Conservation (phyloP, 139 green algal species). For the Chlamydomonas sphaeroides region DNA sequence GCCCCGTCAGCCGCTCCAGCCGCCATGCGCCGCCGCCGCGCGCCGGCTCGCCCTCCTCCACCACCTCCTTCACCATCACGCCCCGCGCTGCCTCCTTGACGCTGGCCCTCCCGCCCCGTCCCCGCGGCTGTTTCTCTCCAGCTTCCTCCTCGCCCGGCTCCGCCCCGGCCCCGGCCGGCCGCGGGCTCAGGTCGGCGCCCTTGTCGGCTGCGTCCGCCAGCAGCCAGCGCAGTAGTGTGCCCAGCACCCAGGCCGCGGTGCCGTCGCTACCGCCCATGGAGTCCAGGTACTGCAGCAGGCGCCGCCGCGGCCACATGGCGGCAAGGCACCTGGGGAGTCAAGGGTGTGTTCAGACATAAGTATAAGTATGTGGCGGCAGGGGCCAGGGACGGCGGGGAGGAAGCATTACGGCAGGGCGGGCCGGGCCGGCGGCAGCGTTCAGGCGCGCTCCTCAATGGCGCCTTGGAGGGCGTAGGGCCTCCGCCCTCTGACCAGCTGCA, state of each 20-base stretch:
- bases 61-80: neutral
- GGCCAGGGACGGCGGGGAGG: too few species aligned
- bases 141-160: too few species aligned
- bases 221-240: conserved; percentile 40
- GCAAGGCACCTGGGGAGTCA: conserved; percentile 32
- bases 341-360: neutral
- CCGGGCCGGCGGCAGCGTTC: too few species aligned
- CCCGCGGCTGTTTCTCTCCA: neutral
- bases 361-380: too few species aligned
- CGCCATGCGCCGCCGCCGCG: neutral
- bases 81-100: neutral
- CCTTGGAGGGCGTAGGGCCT: too few species aligned
- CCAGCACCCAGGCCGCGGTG: conserved; percentile 24
- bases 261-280: neutral
- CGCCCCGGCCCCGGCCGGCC: too few species aligned
- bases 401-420: too few species aligned
- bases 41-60: neutral
- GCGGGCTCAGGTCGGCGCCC: neutral
- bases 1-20: neutral
- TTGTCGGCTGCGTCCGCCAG: conserved; percentile 34
- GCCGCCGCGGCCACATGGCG: conserved; percentile 43
- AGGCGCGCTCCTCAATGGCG: too few species aligned
- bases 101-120: too few species aligned
- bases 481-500: too few species aligned
- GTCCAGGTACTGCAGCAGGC: conserved; percentile 52